phyloP scores from a whole-genome alignment of 106 monocot species.

The Platanthera zijinensis region DNA sequence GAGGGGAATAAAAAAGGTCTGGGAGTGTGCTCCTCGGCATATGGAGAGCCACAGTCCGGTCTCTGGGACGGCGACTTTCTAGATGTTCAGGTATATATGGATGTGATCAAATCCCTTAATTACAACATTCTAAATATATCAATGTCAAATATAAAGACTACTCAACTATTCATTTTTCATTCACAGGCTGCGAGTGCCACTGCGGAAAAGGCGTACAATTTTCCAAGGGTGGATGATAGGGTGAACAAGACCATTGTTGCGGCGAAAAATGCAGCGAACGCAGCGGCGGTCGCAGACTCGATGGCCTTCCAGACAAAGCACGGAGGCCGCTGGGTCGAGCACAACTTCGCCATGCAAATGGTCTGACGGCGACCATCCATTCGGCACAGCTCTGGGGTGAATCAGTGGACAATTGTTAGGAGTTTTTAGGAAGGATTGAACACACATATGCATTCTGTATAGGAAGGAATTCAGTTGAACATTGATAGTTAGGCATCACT shows the following conservation, averaged over 20 bases:
- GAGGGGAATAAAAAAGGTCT: slow-evolving; percentile 62
- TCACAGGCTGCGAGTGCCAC: slow-evolving; percentile 61
- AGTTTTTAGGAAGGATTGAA: not conserved
- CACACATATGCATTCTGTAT: not conserved
- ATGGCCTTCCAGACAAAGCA: slow-evolving; percentile 45
- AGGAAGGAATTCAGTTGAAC: not conserved
- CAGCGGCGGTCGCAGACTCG: slow-evolving; percentile 47
- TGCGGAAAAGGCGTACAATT: slow-evolving; percentile 41
- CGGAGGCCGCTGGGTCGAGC: slow-evolving; percentile 8
- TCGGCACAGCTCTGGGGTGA: no score
- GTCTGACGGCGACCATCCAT: slow-evolving; percentile 13
- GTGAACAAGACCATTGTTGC: slow-evolving; percentile 55
- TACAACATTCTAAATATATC: not conserved
- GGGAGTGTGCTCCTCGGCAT: slow-evolving; percentile 60
- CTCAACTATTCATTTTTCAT: not conserved
- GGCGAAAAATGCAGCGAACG: slow-evolving; percentile 59
- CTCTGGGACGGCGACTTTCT: slow-evolving; percentile 62
- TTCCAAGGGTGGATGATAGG: slow-evolving; percentile 51
- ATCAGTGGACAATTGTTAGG: not conserved
- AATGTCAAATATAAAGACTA: not conserved
- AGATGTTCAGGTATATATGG: slow-evolving; percentile 44
- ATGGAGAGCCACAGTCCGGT: slow-evolving; percentile 57
- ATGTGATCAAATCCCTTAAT: not conserved
- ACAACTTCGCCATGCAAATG: slow-evolving; percentile 21
- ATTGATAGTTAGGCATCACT: not conserved